Conservation (phyloP, 148 eudicot genomes). For the Amaranthus hypochondriacus region DNA sequence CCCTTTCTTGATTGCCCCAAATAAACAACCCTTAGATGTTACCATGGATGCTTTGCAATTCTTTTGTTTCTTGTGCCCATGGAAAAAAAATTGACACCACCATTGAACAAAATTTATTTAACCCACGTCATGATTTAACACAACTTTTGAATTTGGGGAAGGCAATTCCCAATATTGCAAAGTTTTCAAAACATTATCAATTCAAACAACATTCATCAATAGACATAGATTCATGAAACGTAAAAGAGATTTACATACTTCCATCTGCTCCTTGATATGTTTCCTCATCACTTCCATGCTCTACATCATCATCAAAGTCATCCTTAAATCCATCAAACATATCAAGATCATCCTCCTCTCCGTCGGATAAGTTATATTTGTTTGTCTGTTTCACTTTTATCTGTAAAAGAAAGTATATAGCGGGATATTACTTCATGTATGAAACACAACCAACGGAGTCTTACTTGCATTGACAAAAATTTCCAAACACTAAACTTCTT, state of each 20-base stretch:
- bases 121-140: background rate
- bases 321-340: constrained; percentile 44
- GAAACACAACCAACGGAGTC: background rate
- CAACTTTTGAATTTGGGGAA: background rate
- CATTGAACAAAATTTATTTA: background rate
- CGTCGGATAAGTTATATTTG: constrained; percentile 84
- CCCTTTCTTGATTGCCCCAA: no score
- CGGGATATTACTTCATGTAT: background rate
- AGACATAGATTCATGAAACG: background rate
- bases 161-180: background rate
- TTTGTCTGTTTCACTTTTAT: constrained; percentile 59
- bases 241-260: constrained; percentile 33
- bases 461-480: background rate
- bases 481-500: background rate
- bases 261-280: constrained; percentile 23
- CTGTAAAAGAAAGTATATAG: constrained; percentile 25
- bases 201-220: background rate
- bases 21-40: no score
- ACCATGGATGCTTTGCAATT: no score
- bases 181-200: background rate
- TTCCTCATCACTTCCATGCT: constrained; percentile 58
- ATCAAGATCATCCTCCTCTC: constrained; percentile 82
- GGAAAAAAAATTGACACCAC: background rate
- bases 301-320: constrained; percentile 80
- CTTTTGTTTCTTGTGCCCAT: no score